A percentile compares a stretch with the other conserved stretches of the same genome.
Evolutionary conservation across 345 rosid species (phyloP).

Genomic region (Rhodamnia rubescens): DNA sequence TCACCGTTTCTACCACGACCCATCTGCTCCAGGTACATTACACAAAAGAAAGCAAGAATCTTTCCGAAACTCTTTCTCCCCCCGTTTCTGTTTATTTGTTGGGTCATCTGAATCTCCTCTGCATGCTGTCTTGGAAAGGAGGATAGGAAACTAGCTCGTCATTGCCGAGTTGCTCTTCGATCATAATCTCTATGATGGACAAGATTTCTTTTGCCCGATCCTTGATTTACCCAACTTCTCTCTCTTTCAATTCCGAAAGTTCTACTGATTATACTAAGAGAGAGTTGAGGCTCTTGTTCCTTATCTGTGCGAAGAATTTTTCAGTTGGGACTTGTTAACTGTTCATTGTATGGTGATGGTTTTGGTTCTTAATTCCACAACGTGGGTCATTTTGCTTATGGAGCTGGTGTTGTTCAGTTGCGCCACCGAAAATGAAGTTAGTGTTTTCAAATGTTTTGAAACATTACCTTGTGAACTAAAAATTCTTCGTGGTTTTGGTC

Average conservation of each 20-base stretch:
- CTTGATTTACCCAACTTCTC: neutral
- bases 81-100: neutral
- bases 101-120: neutral
- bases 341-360: neutral
- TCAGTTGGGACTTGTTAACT: neutral
- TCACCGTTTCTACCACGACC: neutral
- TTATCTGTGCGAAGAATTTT: neutral
- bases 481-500: neutral
- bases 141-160: neutral
- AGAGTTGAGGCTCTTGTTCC: neutral
- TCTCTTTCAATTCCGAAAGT: neutral
- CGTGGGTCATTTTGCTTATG: neutral
- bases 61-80: neutral
- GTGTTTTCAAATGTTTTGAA: neutral
- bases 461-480: neutral
- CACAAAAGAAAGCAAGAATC: neutral
- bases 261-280: neutral
- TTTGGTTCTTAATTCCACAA: neutral
- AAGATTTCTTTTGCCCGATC: neutral
- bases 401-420: neutral
- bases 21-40: conserved; percentile 6
- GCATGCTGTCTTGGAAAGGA: neutral
- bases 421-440: neutral
- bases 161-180: neutral
- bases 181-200: neutral